These are phyloP conservation scores for Wickerhamiella infanticola DNA, from an alignment of 1,139 yeast species.

Conservation along the genomic window DNA sequence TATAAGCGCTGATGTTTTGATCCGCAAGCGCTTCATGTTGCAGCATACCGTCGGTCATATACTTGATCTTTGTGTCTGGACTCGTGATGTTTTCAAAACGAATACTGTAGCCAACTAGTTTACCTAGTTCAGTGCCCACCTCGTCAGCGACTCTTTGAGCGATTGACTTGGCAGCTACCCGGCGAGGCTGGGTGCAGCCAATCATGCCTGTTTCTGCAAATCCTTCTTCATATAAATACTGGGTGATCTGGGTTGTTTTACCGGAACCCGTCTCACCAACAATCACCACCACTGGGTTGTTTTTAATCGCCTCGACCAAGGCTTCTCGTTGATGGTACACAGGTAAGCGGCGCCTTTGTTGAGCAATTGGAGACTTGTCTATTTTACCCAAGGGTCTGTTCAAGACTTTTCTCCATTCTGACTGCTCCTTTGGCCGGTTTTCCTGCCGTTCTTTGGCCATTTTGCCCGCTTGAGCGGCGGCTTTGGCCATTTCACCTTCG, in stretches of 20 bases:
- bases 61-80: slow-evolving; percentile 51
- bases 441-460: slow-evolving; percentile 54
- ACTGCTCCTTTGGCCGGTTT: background rate
- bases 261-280: slow-evolving; percentile 98
- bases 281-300: slow-evolving; percentile 66
- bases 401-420: background rate
- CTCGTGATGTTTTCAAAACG: slow-evolving; percentile 72
- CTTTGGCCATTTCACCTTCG: slow-evolving; percentile 62
- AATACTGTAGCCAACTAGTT: slow-evolving; percentile 73
- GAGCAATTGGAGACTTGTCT: background rate
- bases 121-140: slow-evolving; percentile 51
- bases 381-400: background rate
- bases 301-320: slow-evolving; percentile 40
- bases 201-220: slow-evolving; percentile 43
- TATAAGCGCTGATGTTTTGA: slow-evolving; percentile 54
- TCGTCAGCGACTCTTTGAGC: slow-evolving; percentile 84
- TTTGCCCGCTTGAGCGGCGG: slow-evolving; percentile 64
- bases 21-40: slow-evolving; percentile 71
- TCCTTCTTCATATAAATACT: slow-evolving; percentile 69
- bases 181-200: slow-evolving; percentile 89
- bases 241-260: slow-evolving; percentile 86
- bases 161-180: slow-evolving; percentile 90
- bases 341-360: slow-evolving; percentile 32
- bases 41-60: slow-evolving; percentile 93
- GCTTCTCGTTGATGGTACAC: slow-evolving; percentile 48